Evolutionary conservation across 371 early-diverging fungal genomes (phyloP).

Genomic region (Zopfochytrium polystomum): DNA sequence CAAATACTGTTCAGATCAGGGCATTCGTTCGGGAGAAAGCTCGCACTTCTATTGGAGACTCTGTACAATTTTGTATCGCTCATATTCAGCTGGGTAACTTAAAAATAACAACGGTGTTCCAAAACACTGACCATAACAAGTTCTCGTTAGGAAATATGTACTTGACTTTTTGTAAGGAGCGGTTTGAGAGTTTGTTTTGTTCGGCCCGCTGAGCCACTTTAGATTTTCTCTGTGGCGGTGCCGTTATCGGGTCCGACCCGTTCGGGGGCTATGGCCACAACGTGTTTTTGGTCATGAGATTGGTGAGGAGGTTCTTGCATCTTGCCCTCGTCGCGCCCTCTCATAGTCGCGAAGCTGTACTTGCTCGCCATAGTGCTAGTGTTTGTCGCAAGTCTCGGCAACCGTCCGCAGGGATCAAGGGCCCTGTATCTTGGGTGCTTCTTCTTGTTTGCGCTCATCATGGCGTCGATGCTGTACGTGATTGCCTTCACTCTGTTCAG

Average conservation of each 20-base stretch:
- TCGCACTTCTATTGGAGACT: constrained; percentile 61
- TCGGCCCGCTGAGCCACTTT: constrained; percentile 10
- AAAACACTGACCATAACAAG: no score
- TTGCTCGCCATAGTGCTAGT: constrained; percentile 68
- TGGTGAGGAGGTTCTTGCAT: no score
- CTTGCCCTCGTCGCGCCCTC: no score
- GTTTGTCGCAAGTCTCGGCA: constrained; percentile 86
- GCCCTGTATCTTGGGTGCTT: constrained; percentile 40
- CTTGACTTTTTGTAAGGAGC: constrained; percentile 37
- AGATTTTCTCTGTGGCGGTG: no score
- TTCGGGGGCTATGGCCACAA: not conserved
- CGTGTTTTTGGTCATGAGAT: no score
- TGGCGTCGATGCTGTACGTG: constrained; percentile 66
- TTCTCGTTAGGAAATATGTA: constrained; percentile 46
- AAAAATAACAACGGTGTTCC: no score
- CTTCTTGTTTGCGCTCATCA: constrained; percentile 70
- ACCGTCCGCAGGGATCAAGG: constrained; percentile 86
- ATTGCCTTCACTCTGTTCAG: constrained; percentile 50
- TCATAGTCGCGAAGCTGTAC: no score
- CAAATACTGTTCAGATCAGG: constrained; percentile 71
- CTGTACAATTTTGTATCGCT: constrained; percentile 60
- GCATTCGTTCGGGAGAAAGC: constrained; percentile 57
- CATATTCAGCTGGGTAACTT: constrained; percentile 75
- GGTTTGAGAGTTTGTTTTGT: constrained; percentile 11
- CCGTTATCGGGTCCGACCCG: no score